Base-by-base conservation (phyloP, 345 rosid species). In the Lepidium africanum region DNA sequence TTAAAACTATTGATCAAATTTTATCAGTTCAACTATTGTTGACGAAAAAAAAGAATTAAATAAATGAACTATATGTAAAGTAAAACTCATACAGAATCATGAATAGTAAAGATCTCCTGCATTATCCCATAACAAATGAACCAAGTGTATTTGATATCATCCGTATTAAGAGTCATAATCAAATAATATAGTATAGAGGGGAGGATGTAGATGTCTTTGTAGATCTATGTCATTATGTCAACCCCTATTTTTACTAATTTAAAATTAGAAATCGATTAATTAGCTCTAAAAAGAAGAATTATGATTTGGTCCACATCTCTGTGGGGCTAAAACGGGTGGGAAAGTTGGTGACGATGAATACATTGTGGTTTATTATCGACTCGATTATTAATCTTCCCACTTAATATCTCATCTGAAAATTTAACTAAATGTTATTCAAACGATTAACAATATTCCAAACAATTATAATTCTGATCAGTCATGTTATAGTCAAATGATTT, bases 291-390 rank as follows among this genome's bases (percentile, higher is more conserved):
- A 42, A 66, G 41, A 65, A 51, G 41, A 38, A 51, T 51, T 42
- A 59, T 66, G 55, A 66, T 73, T 73, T 73, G 77, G 77, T 73
- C 77, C 65, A 73, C 48, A 41, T 73, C 54, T 50, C 54, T 50
- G 72, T 65, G 68, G 72, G 72, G 68, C 53, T 73, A 42, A 7
- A 41, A 35, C 72, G 50, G 73, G 73, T 67, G 68, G 63, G 49
- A 74, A 74, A 74, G 77, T 67, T 74, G 77, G 73, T 74, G 77
- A 74, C 77, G 57, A 37, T 42, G 77, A 74, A 36, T 35, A 52
- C 77, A 74, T 52, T 66, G 59, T n/a, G 73, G 13, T 67, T 52
- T 67, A 25, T 42, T 43, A 65, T 67, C 36, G 14, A 13, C 33
- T 73, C 66, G 46, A 57, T 65, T 56, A 65, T 21, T 32, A 65